Conservation (phyloP, 305 asterid genomes). For the Rubia balearica region DNA sequence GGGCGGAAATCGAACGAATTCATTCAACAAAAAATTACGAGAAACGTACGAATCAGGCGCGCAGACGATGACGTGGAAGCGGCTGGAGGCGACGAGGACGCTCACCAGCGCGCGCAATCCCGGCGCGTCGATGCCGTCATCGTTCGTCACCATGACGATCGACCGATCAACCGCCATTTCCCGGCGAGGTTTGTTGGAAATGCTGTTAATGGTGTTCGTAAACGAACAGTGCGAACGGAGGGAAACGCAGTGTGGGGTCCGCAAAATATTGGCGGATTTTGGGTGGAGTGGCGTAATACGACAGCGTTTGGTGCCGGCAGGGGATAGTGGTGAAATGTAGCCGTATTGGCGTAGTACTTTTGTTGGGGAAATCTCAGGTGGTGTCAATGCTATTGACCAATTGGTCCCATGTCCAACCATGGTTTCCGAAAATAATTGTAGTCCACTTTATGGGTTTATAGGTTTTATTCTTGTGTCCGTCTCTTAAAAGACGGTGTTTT, state of each 20-base stretch:
- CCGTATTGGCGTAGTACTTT: background rate
- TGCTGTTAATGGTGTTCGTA: background rate
- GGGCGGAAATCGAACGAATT: background rate
- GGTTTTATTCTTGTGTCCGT: too few relatives aligned
- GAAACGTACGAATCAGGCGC: conserved; percentile 75
- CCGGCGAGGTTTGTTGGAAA: conserved; percentile 4
- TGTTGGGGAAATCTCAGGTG: background rate
- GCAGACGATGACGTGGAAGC: conserved; percentile 67
- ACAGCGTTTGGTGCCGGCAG: conserved; percentile 8
- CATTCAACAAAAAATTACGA: background rate
- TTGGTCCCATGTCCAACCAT: background rate
- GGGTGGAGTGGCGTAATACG: conserved; percentile 1
- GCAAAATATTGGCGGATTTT: background rate
- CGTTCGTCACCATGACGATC: conserved; percentile 82
- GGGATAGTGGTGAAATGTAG: background rate
- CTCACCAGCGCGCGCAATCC: conserved; percentile 67
- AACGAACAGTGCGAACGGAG: background rate
- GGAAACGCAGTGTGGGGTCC: background rate
- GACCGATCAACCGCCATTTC: conserved; percentile 37
- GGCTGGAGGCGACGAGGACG: conserved; percentile 60
- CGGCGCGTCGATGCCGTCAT: conserved; percentile 85
- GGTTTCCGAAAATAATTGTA: background rate
- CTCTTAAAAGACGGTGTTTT: too few relatives aligned
- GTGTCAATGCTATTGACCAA: background rate
- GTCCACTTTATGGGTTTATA: background rate